A percentile compares a stretch with the other conserved stretches of the same genome.
Evolutionary conservation across 257 asterid genomes (phyloP).

Genomic region (Petrea volubilis): DNA sequence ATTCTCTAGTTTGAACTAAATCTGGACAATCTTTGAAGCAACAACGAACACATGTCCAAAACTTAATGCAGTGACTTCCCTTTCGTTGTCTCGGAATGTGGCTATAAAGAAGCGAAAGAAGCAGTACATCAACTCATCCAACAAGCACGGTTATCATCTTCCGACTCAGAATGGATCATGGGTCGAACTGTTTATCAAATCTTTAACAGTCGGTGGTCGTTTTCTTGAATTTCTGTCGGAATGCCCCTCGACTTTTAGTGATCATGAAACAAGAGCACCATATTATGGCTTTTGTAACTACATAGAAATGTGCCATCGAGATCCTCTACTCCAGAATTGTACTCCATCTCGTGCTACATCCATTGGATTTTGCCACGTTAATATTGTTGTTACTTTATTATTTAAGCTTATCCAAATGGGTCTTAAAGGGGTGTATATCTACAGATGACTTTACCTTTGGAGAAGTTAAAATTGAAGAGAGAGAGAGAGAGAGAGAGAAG

Average conservation of each 20-base stretch:
- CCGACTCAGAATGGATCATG: slow-evolving; percentile 72
- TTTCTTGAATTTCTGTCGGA: neutral
- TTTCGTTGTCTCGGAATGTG: slow-evolving; percentile 65
- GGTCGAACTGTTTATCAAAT: slow-evolving; percentile 59
- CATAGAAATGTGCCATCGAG: too few relatives aligned
- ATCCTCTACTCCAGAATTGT: neutral
- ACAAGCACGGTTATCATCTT: slow-evolving; percentile 44
- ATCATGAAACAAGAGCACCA: neutral
- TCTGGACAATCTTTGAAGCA: neutral
- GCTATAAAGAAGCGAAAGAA: slow-evolving; percentile 77
- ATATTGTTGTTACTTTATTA: too few relatives aligned
- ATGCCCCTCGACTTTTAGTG: neutral
- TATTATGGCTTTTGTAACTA: neutral
- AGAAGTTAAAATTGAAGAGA: too few relatives aligned
- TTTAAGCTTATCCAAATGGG: too few relatives aligned
- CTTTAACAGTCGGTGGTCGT: slow-evolving; percentile 39
- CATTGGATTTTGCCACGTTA: too few relatives aligned
- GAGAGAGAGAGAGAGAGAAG: too few relatives aligned
- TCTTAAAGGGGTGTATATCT: too few relatives aligned
- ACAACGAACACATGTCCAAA: neutral
- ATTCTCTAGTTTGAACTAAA: neutral
- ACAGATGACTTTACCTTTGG: too few relatives aligned
- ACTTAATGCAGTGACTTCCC: slow-evolving; percentile 72
- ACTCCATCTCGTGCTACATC: neutral
- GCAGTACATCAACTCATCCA: slow-evolving; percentile 45